Percentiles rank a stretch among this genome's conserved stretches.
phyloP scores from a whole-genome alignment of 257 asterid species.

The Voacanga thouarsii region DNA sequence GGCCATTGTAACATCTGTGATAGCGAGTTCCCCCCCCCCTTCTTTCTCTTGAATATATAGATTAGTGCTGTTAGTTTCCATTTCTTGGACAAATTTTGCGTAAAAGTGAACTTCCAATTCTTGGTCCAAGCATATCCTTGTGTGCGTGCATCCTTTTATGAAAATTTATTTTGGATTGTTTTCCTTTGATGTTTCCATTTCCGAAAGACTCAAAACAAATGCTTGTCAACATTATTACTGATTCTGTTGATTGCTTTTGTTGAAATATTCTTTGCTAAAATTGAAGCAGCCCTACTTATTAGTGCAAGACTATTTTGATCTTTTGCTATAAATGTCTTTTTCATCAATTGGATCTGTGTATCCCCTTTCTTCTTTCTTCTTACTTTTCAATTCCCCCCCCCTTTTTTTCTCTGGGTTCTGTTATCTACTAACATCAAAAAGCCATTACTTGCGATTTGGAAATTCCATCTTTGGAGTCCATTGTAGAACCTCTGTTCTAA shows the following conservation, averaged over 20 bases:
- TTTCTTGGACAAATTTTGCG: background rate
- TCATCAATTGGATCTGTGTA: background rate
- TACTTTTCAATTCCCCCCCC: background rate
- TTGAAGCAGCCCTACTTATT: background rate
- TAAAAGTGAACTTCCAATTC: background rate
- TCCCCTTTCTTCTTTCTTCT: background rate
- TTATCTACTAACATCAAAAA: background rate
- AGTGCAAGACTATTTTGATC: background rate
- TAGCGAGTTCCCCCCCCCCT: too few relatives aligned
- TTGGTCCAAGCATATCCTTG: background rate
- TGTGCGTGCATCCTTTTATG: background rate
- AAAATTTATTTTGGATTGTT: background rate
- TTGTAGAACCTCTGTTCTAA: background rate
- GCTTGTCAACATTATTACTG: background rate
- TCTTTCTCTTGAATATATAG: background rate
- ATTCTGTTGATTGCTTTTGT: background rate
- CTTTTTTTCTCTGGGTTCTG: background rate
- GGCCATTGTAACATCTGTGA: conserved; percentile 78
- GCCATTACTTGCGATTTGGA: background rate
- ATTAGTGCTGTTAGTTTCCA: background rate
- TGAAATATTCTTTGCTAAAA: background rate
- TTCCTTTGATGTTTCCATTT: background rate
- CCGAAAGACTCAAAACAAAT: background rate
- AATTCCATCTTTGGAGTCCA: background rate
- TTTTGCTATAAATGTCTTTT: background rate